These are phyloP conservation scores for Penicillium sp. DNA, from an alignment of 2,329 filamentous ascomycete genomes.

Conservation along the genomic window DNA sequence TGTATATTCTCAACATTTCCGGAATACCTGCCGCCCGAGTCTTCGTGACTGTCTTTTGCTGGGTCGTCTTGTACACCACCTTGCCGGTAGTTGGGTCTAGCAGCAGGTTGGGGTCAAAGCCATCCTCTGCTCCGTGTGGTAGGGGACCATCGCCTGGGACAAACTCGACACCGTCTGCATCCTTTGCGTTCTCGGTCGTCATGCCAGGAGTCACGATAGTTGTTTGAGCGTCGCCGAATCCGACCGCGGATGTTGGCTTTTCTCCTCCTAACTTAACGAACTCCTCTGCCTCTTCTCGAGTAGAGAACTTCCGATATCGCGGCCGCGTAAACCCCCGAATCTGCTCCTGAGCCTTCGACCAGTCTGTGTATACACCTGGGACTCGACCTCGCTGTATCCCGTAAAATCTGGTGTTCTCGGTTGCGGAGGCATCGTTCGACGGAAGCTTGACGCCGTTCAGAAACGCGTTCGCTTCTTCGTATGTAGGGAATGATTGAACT, in stretches of 20 bases:
- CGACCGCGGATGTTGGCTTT: constrained; percentile 22
- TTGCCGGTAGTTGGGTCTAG: constrained; percentile 53
- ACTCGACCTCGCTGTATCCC: constrained; percentile 55
- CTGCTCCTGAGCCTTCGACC: constrained; percentile 67
- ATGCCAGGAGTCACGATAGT: constrained; percentile 34
- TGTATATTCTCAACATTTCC: constrained; percentile 57
- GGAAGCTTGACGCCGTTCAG: constrained; percentile 57
- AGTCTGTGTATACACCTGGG: constrained; percentile 61
- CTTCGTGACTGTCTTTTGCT: constrained; percentile 48
- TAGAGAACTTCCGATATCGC: constrained; percentile 65
- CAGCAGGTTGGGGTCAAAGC: constrained; percentile 56
- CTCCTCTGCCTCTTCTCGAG: constrained; percentile 67
- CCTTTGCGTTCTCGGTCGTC: constrained; percentile 39
- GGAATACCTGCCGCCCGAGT: constrained; percentile 41
- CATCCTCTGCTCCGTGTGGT: constrained; percentile 54
- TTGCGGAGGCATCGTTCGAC: constrained; percentile 31
- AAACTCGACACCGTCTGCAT: constrained; percentile 43
- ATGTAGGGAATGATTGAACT: constrained; percentile 76
- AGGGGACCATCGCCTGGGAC: constrained; percentile 55
- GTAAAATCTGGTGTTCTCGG: constrained; percentile 52
- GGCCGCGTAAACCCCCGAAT: constrained; percentile 68
- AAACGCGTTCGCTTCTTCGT: constrained; percentile 74
- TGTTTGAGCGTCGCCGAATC: constrained; percentile 34
- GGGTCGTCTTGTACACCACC: constrained; percentile 53
- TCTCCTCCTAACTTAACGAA: constrained; percentile 57